Evolutionary conservation across 345 rosid species (phyloP).

Genomic region (Eucalyptus urophylla): DNA sequence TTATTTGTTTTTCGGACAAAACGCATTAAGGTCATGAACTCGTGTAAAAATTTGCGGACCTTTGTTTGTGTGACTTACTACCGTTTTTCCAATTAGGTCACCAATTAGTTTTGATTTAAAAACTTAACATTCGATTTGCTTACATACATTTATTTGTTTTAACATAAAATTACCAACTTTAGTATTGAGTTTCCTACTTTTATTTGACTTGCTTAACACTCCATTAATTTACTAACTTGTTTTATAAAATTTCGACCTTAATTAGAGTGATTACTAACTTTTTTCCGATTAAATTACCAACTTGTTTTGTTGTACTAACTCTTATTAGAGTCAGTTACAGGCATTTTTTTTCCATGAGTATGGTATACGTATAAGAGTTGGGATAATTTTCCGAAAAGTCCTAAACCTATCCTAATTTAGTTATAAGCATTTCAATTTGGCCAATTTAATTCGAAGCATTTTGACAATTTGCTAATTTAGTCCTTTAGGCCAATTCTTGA

Average conservation of each 20-base stretch:
- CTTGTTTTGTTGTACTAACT: not conserved
- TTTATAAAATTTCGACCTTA: not conserved
- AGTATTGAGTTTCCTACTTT: not conserved
- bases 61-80: not conserved
- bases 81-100: not conserved
- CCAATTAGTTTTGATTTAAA: not conserved
- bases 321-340: not conserved
- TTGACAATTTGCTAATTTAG: not conserved
- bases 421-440: not conserved
- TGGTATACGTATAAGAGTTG: not conserved
- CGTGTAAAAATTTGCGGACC: not conserved
- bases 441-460: not conserved
- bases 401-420: not conserved
- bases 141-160: not conserved
- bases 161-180: not conserved
- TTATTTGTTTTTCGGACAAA: not conserved
- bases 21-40: not conserved
- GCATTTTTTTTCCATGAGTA: not conserved
- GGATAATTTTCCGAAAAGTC: not conserved
- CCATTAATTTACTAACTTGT: not conserved
- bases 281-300: not conserved
- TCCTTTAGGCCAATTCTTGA: fast-evolving
- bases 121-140: not conserved
- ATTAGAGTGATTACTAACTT: not conserved
- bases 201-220: not conserved